Evolutionary conservation across 345 rosid genomes (phyloP).

Genomic region (Camelina neglecta): DNA sequence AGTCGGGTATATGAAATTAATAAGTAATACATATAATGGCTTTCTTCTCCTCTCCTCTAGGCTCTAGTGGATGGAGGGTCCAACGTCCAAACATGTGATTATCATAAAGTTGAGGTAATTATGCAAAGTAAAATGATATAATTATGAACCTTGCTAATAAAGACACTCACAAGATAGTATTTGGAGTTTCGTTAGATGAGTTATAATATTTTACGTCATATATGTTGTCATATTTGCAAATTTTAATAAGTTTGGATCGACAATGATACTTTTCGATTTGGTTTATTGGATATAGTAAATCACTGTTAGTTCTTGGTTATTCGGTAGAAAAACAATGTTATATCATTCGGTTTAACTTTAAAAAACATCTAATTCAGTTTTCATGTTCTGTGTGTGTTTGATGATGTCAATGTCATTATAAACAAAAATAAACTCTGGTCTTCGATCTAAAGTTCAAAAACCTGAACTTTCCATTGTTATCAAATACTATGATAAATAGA

Average conservation of each 20-base stretch:
- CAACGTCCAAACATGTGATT: slow-evolving; percentile 51
- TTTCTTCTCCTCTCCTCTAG: slow-evolving; percentile 24
- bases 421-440: background rate
- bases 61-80: slow-evolving; percentile 56
- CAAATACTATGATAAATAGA: slow-evolving; percentile 3
- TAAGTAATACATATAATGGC: slow-evolving; percentile 1
- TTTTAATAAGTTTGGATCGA: background rate
- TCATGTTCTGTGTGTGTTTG: background rate
- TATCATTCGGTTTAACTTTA: background rate
- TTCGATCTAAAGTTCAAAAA: slow-evolving; percentile 1
- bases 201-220: slow-evolving; percentile 27
- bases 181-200: slow-evolving; percentile 8
- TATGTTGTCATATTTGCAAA: slow-evolving; percentile 26
- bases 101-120: slow-evolving; percentile 43
- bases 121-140: slow-evolving; percentile 39
- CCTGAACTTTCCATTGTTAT: slow-evolving; percentile 11
- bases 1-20: slow-evolving; percentile 23
- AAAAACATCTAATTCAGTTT: background rate
- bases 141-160: slow-evolving; percentile 39
- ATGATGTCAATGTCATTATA: background rate
- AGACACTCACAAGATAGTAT: slow-evolving; percentile 35
- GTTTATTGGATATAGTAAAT: too few species aligned
- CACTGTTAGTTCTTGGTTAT: too few species aligned
- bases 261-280: background rate
- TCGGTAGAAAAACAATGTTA: background rate